Evolutionary conservation across 169 alveolate genomes (phyloP), one percentile per base, ranked within the genome.

Genomic region (Plasmodium berghei): DNA sequence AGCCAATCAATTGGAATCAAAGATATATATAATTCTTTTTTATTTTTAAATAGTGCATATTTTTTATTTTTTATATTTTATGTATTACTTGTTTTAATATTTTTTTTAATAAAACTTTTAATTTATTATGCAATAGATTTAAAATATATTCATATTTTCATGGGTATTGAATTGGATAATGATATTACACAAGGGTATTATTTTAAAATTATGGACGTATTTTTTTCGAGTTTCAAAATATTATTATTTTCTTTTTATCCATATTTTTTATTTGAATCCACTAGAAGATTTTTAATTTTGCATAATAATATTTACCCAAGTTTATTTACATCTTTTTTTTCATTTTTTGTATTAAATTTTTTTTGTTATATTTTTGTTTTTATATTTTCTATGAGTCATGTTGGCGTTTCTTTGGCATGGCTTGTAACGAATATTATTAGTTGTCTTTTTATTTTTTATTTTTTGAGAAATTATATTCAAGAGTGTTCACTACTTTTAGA

Each of bases 221-320:
- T 74, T 28, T 42, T 62, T 64, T 74, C 88, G 9, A 20, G 63
- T 12, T 18, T 74, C 14, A 73, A 74, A 62, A 63, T 74, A 4
- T 45, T 74, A 20, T 54, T 74, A 5, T 16, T 74, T 10, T 59
- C 74, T 24, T 74, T 61, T 22, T 63, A 61, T 24, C 88, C 88
- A 18, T 59, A 61, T 59, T 74, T 74, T 61, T 16, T 74, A 5
- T 63, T 61, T 48, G 88, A 74, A 49, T 52, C 55, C 1, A 74
- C 63, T 4, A 74, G 74, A 62, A 26, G 88, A 2, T 74, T 45
- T 62, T 26, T 74, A 0, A 74, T 74, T 24, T 64, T 74, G 10
- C 73, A 74, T 61, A 61, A 74, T 74, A 59, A 74, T 16, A 59
- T 61, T 18, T 61, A 61, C 45, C 88, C 88, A n/a, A 61, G 73